These are phyloP conservation scores for Picea glauca DNA, from an alignment of 75 land plant species.

Conservation along the genomic window DNA sequence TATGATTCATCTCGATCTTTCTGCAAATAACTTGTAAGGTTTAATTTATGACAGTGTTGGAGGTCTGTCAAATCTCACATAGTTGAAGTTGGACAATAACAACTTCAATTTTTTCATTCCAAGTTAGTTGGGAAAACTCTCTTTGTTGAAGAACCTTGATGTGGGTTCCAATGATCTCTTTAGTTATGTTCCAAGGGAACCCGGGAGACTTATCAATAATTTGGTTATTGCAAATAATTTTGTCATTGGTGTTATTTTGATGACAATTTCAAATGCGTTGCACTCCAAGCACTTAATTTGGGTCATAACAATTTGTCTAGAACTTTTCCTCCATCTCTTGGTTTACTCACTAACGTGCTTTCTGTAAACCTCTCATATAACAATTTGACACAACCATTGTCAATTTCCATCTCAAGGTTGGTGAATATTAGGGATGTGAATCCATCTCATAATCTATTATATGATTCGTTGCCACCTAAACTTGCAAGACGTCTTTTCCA, in stretches of 20 bases:
- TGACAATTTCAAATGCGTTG: too few species aligned
- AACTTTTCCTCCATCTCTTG: conserved; percentile 44
- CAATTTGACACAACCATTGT: conserved; percentile 46
- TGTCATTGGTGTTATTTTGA: too few species aligned
- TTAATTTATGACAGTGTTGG: too few species aligned
- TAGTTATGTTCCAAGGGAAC: conserved; percentile 46
- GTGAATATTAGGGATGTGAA: conserved; percentile 22
- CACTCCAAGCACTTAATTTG: too few species aligned
- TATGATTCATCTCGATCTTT: too few species aligned
- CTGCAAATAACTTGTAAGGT: too few species aligned
- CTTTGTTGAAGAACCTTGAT: conserved; percentile 45
- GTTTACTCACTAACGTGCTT: conserved; percentile 18
- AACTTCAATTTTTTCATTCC: conserved; percentile 41
- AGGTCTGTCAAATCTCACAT: too few species aligned
- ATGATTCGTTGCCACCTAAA: conserved; percentile 40
- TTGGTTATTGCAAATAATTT: conserved; percentile 34
- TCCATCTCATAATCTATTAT: conserved; percentile 64
- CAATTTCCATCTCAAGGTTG: conserved; percentile 9
- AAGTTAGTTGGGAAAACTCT: conserved; percentile 41
- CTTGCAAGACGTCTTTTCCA: conserved; percentile 13
- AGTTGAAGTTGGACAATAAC: conserved; percentile 38
- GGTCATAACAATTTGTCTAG: too few species aligned
- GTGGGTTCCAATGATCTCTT: conserved; percentile 50
- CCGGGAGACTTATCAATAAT: conserved; percentile 24
- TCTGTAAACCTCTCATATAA: conserved; percentile 39